Conservation (phyloP, 805 yeast genomes). For the Saturnispora dispora region DNA sequence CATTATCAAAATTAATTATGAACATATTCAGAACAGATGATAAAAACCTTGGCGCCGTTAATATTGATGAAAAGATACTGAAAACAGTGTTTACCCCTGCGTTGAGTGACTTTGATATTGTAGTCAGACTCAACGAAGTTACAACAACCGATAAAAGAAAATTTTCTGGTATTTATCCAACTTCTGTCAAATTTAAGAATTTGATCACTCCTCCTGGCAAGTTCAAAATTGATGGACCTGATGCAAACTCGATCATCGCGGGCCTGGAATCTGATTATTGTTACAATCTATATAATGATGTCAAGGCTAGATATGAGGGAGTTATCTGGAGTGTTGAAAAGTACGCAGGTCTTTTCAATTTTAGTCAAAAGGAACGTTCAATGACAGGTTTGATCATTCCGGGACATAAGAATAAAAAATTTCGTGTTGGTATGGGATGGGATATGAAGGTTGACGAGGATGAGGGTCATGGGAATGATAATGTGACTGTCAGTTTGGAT, state of each 20-base stretch:
- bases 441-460: conserved; percentile 41
- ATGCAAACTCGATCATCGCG: background rate
- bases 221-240: conserved; percentile 20
- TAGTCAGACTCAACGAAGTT: conserved; percentile 43
- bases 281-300: conserved; percentile 48
- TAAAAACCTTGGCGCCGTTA: conserved; percentile 2
- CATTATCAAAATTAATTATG: conserved; percentile 69
- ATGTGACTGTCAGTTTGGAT: conserved; percentile 46
- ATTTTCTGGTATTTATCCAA: conserved; percentile 49
- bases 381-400: conserved; percentile 82
- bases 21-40: conserved; percentile 36
- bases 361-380: conserved; percentile 31
- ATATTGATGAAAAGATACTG: conserved; percentile 29
- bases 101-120: conserved; percentile 74
- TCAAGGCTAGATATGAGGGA: conserved; percentile 54
- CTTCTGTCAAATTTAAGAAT: conserved; percentile 48
- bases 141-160: conserved; percentile 14
- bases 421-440: conserved; percentile 71
- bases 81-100: conserved; percentile 71
- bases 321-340: conserved; percentile 57
- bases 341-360: conserved; percentile 34
- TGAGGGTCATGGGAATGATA: conserved; percentile 34
- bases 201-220: conserved; percentile 33
- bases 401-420: conserved; percentile 49
- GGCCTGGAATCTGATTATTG: conserved; percentile 44